phyloP scores from a whole-genome alignment of 768 basidiomycete species.

The Pluteus cervinus region DNA sequence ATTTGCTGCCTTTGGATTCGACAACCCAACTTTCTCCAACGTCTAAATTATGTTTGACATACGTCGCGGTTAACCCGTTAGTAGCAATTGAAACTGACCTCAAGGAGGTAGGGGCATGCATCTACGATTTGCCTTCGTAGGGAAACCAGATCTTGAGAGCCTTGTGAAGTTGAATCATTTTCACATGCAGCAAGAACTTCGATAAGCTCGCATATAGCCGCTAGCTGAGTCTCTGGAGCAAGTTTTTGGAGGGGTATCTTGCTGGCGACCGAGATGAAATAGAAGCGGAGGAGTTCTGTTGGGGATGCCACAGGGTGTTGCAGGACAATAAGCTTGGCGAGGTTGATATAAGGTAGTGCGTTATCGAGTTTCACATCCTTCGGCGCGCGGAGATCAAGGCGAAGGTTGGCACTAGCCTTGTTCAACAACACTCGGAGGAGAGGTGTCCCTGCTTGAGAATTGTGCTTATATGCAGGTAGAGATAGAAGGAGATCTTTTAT shows the following conservation, averaged over 20 bases:
- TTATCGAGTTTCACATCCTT: too few relatives aligned
- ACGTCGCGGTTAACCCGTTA: too few relatives aligned
- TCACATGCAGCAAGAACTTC: conserved; percentile 27
- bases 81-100: conserved; percentile 32
- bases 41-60: too few relatives aligned
- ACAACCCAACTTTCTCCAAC: too few relatives aligned
- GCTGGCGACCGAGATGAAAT: conserved; percentile 33
- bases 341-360: conserved; percentile 39
- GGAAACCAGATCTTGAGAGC: conserved; percentile 25
- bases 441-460: conserved; percentile 28
- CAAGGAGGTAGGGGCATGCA: conserved; percentile 40
- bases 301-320: conserved; percentile 36
- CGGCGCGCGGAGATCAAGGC: too few relatives aligned
- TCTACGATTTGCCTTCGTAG: conserved; percentile 45
- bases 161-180: too few relatives aligned
- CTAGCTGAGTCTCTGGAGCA: conserved; percentile 33
- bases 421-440: conserved; percentile 24
- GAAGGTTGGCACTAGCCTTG: too few relatives aligned
- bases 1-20: too few relatives aligned
- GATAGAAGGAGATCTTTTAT: conserved; percentile 48
- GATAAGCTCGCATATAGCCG: conserved; percentile 40
- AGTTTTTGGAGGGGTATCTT: conserved; percentile 45
- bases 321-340: conserved; percentile 37
- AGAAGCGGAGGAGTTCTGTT: conserved; percentile 46
- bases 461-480: conserved; percentile 36